Evolutionary conservation across 2,329 filamentous ascomycete species (phyloP).

Genomic region (Raffaelea deltoideospora): DNA sequence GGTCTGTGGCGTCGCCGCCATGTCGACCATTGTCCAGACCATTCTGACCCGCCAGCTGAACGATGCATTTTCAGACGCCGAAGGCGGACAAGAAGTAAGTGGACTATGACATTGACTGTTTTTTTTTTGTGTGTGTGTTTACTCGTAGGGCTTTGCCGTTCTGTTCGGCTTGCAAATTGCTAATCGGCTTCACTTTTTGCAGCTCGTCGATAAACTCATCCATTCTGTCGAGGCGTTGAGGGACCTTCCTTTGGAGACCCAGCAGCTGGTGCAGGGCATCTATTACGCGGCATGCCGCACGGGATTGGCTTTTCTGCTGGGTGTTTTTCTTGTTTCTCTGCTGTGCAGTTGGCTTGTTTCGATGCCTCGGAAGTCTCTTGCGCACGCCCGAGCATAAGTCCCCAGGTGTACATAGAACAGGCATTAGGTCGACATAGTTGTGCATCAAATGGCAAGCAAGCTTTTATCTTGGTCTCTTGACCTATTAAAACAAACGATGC

Average conservation of each 20-base stretch:
- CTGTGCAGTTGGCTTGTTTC: too few relatives aligned
- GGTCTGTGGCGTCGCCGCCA: constrained; percentile 49
- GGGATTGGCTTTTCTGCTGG: constrained; percentile 5
- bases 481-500: too few relatives aligned
- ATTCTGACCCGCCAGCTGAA: not conserved
- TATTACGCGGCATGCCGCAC: constrained; percentile 6
- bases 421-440: too few relatives aligned
- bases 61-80: constrained; percentile 1
- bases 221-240: constrained; percentile 6
- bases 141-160: too few relatives aligned
- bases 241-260: constrained; percentile 2
- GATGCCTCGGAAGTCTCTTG: too few relatives aligned
- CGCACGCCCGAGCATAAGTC: too few relatives aligned
- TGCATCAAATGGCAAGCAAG: too few relatives aligned
- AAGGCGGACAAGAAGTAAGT: not conserved
- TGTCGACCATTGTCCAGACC: constrained; percentile 48
- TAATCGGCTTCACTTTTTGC: not conserved
- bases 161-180: too few relatives aligned
- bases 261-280: constrained; percentile 1
- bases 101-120: not conserved
- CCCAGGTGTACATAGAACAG: too few relatives aligned
- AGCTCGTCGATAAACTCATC: constrained; percentile 3
- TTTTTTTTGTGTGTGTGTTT: too few relatives aligned
- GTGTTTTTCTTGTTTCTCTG: not conserved
- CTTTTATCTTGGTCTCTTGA: too few relatives aligned